A percentile compares a stretch with the other conserved stretches of the same genome.
Conservation (phyloP, 106 monocot genomes). For the Apostasia ramifera region DNA sequence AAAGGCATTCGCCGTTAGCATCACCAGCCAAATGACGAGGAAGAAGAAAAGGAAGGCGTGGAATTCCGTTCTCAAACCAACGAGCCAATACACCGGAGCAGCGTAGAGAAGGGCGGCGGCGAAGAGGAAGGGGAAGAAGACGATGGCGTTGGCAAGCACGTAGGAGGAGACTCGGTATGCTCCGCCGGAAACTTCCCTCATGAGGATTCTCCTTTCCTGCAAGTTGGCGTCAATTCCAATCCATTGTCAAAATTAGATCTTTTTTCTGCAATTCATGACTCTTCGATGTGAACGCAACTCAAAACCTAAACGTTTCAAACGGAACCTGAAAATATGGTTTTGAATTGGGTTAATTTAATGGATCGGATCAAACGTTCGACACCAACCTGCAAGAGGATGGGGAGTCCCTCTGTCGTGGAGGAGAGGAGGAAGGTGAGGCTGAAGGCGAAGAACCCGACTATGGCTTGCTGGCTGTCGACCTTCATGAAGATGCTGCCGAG, state of each 20-base stretch:
- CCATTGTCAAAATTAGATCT: too few species aligned
- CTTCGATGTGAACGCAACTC: too few species aligned
- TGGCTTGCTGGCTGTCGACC: conserved; percentile 35
- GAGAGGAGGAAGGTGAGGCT: conserved; percentile 84
- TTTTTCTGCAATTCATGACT: too few species aligned
- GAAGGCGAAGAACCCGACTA: conserved; percentile 85
- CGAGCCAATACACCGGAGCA: conserved; percentile 77
- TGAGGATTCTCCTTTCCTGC: conserved; percentile 64
- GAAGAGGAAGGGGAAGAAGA: conserved; percentile 66
- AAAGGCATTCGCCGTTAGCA: conserved; percentile 84
- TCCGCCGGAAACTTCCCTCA: conserved; percentile 60
- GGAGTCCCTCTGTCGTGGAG: conserved; percentile 77
- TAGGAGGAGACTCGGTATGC: conserved; percentile 92
- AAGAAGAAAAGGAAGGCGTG: conserved; percentile 65
- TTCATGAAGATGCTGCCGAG: conserved; percentile 77
- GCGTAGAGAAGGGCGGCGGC: conserved; percentile 51
- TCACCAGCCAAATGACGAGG: conserved; percentile 74
- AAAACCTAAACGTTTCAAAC: too few species aligned
- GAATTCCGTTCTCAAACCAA: conserved; percentile 44
- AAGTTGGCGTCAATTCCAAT: too few species aligned
- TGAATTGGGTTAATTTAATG: too few species aligned
- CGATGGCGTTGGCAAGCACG: conserved; percentile 50
- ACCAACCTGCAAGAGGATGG: conserved; percentile 40
- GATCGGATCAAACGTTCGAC: too few species aligned
- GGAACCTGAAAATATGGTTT: too few species aligned